A percentile compares a stretch with the other conserved stretches of the same genome.
Evolutionary conservation across 768 basidiomycete genomes (phyloP).

Genomic region (Boletus rubescentipes): DNA sequence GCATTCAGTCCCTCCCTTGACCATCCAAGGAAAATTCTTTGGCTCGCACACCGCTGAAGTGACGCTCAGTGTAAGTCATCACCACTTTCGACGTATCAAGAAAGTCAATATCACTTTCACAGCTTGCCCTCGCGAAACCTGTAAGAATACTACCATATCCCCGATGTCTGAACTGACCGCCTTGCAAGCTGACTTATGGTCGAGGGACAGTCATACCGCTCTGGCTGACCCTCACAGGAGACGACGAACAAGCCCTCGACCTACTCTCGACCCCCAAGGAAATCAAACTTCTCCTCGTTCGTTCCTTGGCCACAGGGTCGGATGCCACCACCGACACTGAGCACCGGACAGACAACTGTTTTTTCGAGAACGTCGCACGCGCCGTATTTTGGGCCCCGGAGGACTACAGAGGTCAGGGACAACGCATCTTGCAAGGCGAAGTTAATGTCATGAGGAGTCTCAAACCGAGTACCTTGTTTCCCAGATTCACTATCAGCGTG

Average conservation of each 20-base stretch:
- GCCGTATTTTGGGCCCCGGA: slow-evolving; percentile 47
- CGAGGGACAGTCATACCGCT: slow-evolving; percentile 54
- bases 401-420: slow-evolving; percentile 29
- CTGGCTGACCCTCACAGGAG: slow-evolving; percentile 42
- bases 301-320: slow-evolving; percentile 48
- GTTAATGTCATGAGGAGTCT: slow-evolving; percentile 44
- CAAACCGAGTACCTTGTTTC: slow-evolving; percentile 45
- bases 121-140: slow-evolving; percentile 53
- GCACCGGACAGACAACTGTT: slow-evolving; percentile 47
- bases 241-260: slow-evolving; percentile 50
- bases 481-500: slow-evolving; percentile 48
- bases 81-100: neutral
- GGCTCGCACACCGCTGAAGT: slow-evolving; percentile 30
- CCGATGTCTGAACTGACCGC: neutral
- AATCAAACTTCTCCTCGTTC: slow-evolving; percentile 42
- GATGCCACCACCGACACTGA: slow-evolving; percentile 42
- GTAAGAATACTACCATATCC: slow-evolving; percentile 25
- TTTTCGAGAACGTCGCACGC: slow-evolving; percentile 39
- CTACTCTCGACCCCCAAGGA: slow-evolving; percentile 43
- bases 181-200: slow-evolving; percentile 46
- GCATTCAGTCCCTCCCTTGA: slow-evolving; percentile 34
- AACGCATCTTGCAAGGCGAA: slow-evolving; percentile 48
- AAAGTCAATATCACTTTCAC: neutral
- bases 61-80: slow-evolving; percentile 33
- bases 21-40: slow-evolving; percentile 37